Percentiles rank a stretch among this genome's conserved stretches.
Conservation (phyloP, 2,329 filamentous ascomycete species). For the Pseudogymnoascus sp. region DNA sequence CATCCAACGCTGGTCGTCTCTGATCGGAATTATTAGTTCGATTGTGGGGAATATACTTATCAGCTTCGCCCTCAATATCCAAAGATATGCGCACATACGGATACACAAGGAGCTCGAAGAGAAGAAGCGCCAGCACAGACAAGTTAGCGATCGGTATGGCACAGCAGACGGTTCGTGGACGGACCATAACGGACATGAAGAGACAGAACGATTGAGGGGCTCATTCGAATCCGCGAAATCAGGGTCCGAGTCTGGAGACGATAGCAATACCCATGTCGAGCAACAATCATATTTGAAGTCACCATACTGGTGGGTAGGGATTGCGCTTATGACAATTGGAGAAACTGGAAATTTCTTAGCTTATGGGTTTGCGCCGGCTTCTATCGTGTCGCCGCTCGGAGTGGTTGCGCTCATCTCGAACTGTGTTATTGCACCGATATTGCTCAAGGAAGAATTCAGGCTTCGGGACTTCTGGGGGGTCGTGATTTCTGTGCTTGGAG, state of each 20-base stretch:
- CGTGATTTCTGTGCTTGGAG: constrained; percentile 74
- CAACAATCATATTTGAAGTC: constrained; percentile 67
- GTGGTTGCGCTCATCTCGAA: constrained; percentile 97
- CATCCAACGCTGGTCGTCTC: constrained; percentile 71
- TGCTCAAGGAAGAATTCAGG: constrained; percentile 87
- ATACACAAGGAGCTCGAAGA: constrained; percentile 63
- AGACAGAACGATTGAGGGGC: constrained; percentile 44
- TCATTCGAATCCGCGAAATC: constrained; percentile 41
- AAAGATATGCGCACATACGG: constrained; percentile 87
- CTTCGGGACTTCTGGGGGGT: constrained; percentile 81
- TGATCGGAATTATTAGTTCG: constrained; percentile 90
- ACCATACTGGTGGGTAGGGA: constrained; percentile 93
- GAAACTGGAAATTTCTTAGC: constrained; percentile 95
- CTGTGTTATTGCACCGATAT: constrained; percentile 88
- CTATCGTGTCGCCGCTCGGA: constrained; percentile 90
- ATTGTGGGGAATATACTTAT: constrained; percentile 91
- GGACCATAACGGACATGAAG: constrained; percentile 30
- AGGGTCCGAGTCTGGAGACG: constrained; percentile 18
- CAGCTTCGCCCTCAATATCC: constrained; percentile 89
- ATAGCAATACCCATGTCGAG: constrained; percentile 28
- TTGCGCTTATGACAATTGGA: constrained; percentile 84
- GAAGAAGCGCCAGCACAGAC: constrained; percentile 45
- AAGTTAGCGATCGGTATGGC: constrained; percentile 39
- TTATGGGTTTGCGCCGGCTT: constrained; percentile 94
- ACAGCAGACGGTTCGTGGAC: constrained; percentile 26